Base-by-base conservation (phyloP, 1,139 yeast genomes). In the Trichomonascaceae sp. region DNA sequence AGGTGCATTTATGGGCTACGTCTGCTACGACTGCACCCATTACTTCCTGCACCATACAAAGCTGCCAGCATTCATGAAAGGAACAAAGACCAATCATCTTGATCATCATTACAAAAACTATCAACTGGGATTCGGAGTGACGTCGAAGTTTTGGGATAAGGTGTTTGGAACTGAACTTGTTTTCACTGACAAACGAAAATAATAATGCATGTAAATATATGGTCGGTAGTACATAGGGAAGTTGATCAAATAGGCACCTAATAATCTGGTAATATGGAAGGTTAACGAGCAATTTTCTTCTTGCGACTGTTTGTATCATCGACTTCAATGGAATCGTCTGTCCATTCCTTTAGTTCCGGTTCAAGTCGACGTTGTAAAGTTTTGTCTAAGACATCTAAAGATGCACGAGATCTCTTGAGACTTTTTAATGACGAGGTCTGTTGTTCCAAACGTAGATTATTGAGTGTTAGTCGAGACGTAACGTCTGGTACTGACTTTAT, bases 81-180 rank as follows among this genome's bases (percentile, higher is more conserved):
- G 81, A 44, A 74, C 89, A 66, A 93, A 93, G 74, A 87, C 86
- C 52, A 84, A 88, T 68, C 99, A 93, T 71, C 79, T 93, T 71
- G 98, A 91, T 70, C 99, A 93, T 71, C 99, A 93, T 69, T 93
- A 93, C 77, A 91, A 91, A 75, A 91, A 95, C 71, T 95, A 88
- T 71, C 96, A 93, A 71, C 74, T 90, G 66, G 99, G 98, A 1
- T 93, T 89, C 64, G 99, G 99, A 63, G 98, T 93, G 57, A 88
- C 98, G 45, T 81, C 90, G 58, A 82, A 81, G 73, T 89, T 89
- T 71, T 93, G 99, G 99, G 99, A 93, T 71, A 80, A 75, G 47
- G 87, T 93, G 15, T 93, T 95, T 70, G 87, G 85, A 53, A 93
- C 97, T 46, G 77, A 76, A 55, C 67, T 83, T 57, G 65, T 63